These are phyloP conservation scores for Sclerotinia subarctica DNA, from an alignment of 2,329 filamentous ascomycete genomes.

Conservation along the genomic window DNA sequence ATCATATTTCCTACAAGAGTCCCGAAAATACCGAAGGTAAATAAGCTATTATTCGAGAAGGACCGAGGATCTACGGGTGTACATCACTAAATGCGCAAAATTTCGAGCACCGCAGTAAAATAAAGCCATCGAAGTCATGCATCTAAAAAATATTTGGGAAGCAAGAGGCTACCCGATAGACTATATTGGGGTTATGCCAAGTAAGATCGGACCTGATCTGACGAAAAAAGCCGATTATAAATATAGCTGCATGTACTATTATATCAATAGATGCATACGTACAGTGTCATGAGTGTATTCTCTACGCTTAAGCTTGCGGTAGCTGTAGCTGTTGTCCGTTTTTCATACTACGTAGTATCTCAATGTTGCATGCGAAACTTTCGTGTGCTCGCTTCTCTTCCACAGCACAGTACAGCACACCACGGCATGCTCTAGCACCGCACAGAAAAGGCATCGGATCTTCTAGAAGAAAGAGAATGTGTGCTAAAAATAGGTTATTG, in stretches of 20 bases:
- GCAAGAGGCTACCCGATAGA: conserved; percentile 5
- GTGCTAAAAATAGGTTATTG: conserved; percentile 8
- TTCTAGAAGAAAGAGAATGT: conserved; percentile 11
- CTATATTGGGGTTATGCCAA: background rate
- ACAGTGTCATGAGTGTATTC: background rate
- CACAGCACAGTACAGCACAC: background rate
- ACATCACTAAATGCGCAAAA: background rate
- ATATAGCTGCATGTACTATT: background rate
- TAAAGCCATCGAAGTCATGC: conserved; percentile 6
- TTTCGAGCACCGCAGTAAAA: background rate
- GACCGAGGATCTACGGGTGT: background rate
- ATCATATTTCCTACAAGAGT: background rate
- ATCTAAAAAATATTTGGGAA: conserved; percentile 6
- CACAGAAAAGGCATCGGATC: conserved; percentile 2
- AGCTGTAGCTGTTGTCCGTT: background rate
- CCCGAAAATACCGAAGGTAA: background rate
- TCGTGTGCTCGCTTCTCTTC: background rate
- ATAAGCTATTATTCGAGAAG: background rate
- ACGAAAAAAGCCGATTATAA: background rate
- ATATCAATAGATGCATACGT: background rate
- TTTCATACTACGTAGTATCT: conserved; percentile 15
- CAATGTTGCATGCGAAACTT: conserved; percentile 14
- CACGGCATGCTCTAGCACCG: background rate
- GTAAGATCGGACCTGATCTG: conserved; percentile 6
- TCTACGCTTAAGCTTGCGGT: background rate